phyloP scores from a whole-genome alignment of 1,284 basidiomycete species.

The Cutaneotrichosporon cavernicola region DNA sequence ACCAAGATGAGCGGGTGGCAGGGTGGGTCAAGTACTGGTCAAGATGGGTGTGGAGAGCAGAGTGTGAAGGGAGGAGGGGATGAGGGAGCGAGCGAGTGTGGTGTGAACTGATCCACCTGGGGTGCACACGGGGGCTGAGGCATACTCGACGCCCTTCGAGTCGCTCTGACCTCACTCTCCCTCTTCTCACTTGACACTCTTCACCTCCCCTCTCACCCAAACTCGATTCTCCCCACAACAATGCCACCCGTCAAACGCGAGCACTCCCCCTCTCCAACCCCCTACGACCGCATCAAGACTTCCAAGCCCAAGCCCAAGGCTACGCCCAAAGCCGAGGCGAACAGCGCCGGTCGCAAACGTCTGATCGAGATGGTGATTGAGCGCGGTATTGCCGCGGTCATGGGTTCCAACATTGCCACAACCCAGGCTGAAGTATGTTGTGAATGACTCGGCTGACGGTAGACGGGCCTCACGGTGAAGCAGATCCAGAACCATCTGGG shows the following conservation, averaged over 20 bases:
- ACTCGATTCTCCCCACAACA: not conserved
- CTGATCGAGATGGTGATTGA: not conserved
- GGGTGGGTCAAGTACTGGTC: too few relatives aligned
- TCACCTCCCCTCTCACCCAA: not conserved
- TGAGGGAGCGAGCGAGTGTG: not conserved
- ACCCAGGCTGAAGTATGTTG: not conserved
- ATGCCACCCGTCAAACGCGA: not conserved
- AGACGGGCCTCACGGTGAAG: slow-evolving; percentile 31
- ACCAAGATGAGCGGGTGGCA: not conserved
- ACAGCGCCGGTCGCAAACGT: not conserved
- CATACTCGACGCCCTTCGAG: not conserved
- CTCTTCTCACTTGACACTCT: not conserved
- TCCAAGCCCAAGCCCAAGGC: not conserved
- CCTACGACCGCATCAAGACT: too few relatives aligned
- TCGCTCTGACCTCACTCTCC: not conserved
- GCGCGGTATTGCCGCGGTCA: not conserved
- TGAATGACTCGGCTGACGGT: not conserved
- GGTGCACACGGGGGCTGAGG: not conserved
- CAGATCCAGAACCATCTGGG: slow-evolving; percentile 35
- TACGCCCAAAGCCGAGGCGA: not conserved
- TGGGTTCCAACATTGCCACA: not conserved
- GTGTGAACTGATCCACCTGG: not conserved
- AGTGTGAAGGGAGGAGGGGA: not conserved
- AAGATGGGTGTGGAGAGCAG: too few relatives aligned
- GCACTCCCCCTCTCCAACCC: not conserved